Evolutionary conservation across 2,329 filamentous ascomycete species (phyloP).

Genomic region (Aspergillus sergii): DNA sequence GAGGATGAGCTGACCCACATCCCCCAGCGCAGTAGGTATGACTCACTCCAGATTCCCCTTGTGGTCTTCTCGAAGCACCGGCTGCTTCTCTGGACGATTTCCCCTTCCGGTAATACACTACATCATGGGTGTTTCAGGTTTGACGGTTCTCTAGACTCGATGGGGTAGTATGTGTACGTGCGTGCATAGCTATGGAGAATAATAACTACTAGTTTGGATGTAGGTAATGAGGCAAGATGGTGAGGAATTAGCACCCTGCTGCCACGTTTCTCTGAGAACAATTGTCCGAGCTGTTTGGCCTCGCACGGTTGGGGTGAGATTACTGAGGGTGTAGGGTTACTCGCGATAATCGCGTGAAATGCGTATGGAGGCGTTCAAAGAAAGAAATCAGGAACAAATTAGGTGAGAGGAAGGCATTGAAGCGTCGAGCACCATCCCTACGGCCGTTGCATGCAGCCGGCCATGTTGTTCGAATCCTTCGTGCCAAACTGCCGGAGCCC

Average conservation of each 20-base stretch:
- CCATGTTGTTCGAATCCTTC: constrained; percentile 5
- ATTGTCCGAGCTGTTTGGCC: neutral
- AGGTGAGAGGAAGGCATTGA: neutral
- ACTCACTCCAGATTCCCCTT: constrained; percentile 6
- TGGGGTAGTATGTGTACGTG: constrained; percentile 11
- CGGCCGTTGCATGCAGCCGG: constrained; percentile 9
- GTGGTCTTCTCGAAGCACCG: constrained; percentile 8
- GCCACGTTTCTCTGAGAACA: constrained; percentile 13
- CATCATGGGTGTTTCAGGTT: constrained; percentile 4
- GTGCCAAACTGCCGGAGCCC: constrained; percentile 4
- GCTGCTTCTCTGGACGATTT: constrained; percentile 7
- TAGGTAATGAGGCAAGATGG: neutral
- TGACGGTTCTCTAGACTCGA: constrained; percentile 2
- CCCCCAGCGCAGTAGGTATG: constrained; percentile 6
- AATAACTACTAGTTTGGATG: neutral
- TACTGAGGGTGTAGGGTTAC: constrained; percentile 1
- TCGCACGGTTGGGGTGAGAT: neutral
- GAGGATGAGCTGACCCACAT: constrained; percentile 5
- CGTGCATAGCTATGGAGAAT: constrained; percentile 1
- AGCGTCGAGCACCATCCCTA: neutral
- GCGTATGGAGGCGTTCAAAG: neutral
- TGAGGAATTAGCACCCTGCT: neutral
- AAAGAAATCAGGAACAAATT: constrained; percentile 2
- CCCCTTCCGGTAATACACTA: constrained; percentile 2
- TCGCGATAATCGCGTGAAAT: constrained; percentile 14